Percentiles rank a stretch among this genome's conserved stretches.
These are phyloP conservation scores for Mortierella antarctica DNA, from an alignment of 192 early-diverging fungal genomes.

Conservation along the genomic window DNA sequence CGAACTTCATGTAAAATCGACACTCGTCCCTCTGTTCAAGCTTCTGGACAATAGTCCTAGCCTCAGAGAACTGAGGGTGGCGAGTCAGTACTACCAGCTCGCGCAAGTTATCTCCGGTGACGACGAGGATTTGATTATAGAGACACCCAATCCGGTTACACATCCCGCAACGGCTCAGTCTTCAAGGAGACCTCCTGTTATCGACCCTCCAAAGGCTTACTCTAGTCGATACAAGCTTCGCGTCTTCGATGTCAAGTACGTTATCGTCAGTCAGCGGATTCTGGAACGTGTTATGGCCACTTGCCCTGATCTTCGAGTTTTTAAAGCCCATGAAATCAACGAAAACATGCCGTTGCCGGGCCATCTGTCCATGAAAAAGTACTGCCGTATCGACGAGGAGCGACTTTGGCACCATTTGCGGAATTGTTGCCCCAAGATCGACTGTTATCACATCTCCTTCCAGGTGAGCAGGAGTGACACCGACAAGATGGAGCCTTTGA, in stretches of 20 bases:
- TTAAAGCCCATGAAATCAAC: conserved; percentile 7
- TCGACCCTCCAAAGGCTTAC: conserved; percentile 12
- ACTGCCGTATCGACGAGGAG: not conserved
- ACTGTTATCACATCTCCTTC: not conserved
- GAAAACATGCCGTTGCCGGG: not conserved
- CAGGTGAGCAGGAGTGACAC: too few species aligned
- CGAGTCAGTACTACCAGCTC: not conserved
- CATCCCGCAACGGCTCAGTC: conserved; percentile 27
- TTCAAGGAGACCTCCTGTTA: conserved; percentile 7
- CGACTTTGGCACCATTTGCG: not conserved
- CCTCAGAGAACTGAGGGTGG: not conserved
- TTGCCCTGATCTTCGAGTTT: conserved; percentile 23
- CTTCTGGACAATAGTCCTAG: not conserved
- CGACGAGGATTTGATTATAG: not conserved
- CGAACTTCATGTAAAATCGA: not conserved
- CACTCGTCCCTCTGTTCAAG: not conserved
- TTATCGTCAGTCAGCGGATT: not conserved
- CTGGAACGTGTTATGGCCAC: conserved; percentile 19
- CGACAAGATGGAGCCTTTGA: too few species aligned
- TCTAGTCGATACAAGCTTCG: conserved; percentile 13
- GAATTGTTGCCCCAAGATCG: not conserved
- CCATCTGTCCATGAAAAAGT: not conserved
- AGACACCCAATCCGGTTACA: not conserved
- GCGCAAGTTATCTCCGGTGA: not conserved
- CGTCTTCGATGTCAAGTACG: not conserved